Conservation (phyloP, 1,139 yeast genomes). For the Sugiyamaella xylanicola region DNA sequence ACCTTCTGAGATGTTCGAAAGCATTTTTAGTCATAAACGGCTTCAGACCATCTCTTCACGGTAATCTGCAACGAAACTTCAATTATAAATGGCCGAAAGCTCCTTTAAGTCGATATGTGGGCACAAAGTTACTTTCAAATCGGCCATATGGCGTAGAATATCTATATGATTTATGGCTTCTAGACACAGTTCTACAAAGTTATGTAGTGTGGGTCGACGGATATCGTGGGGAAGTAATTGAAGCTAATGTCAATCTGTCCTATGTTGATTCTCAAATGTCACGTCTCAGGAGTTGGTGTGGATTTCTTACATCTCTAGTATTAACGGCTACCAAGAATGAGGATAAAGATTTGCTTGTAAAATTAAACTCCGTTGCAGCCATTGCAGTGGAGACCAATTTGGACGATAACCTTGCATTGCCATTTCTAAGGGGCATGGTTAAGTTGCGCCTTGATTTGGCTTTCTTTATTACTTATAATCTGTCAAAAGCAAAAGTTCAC, state of each 20-base stretch:
- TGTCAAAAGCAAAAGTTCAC: conserved; percentile 38
- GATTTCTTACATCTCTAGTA: conserved; percentile 67
- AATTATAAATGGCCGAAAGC: conserved; percentile 52
- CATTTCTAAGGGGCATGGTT: conserved; percentile 54
- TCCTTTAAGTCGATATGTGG: conserved; percentile 53
- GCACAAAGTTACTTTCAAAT: conserved; percentile 22
- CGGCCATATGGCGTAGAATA: conserved; percentile 50
- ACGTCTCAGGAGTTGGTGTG: conserved; percentile 77
- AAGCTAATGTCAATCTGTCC: conserved; percentile 66
- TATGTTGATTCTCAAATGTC: conserved; percentile 66
- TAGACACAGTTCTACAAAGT: conserved; percentile 59
- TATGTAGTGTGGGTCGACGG: conserved; percentile 55
- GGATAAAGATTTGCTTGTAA: conserved; percentile 44
- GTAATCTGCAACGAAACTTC: conserved; percentile 50
- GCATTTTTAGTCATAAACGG: conserved; percentile 41
- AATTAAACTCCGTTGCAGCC: conserved; percentile 44
- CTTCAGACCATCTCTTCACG: conserved; percentile 52
- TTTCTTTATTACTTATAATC: conserved; percentile 60
- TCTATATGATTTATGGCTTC: conserved; percentile 61
- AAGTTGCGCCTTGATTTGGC: conserved; percentile 69
- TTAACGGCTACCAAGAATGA: conserved; percentile 44
- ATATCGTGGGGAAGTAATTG: conserved; percentile 54
- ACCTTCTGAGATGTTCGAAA: conserved; percentile 37
- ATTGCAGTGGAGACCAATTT: conserved; percentile 56
- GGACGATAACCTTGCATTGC: conserved; percentile 55